phyloP scores from a whole-genome alignment of 169 alveolate genomes.

The Plasmodium gonderi region DNA sequence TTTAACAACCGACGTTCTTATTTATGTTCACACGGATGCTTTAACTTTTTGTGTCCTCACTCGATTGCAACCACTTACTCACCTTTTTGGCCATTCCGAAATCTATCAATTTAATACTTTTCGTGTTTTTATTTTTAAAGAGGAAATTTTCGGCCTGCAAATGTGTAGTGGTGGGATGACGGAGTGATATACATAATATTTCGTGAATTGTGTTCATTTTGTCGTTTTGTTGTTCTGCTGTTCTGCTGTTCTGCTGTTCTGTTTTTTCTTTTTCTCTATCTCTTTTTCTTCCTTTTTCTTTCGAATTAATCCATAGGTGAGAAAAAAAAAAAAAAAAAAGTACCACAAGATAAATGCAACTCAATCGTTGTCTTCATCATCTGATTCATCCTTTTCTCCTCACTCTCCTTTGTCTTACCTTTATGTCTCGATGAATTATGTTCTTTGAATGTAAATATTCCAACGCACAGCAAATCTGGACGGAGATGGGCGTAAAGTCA shows the following conservation, averaged over 20 bases:
- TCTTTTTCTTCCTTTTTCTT: not conserved
- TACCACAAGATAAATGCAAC: too few relatives aligned
- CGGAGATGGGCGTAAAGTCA: slow-evolving; percentile 62
- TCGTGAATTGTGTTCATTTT: too few relatives aligned
- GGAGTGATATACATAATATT: too few relatives aligned
- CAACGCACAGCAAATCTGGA: slow-evolving; percentile 82
- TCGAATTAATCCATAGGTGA: too few relatives aligned
- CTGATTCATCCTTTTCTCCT: not conserved
- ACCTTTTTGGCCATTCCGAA: slow-evolving; percentile 84
- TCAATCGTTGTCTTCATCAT: too few relatives aligned
- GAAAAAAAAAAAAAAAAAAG: too few relatives aligned
- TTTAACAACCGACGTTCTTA: too few relatives aligned
- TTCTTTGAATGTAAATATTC: slow-evolving; percentile 80
- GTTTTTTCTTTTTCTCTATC: too few relatives aligned
- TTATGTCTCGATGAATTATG: slow-evolving; percentile 86
- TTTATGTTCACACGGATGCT: not conserved
- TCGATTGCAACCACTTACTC: not conserved
- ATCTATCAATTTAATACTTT: slow-evolving; percentile 78
- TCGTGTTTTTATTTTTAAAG: slow-evolving; percentile 63
- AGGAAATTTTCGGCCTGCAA: slow-evolving; percentile 58
- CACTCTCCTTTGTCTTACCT: slow-evolving; percentile 47
- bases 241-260: too few relatives aligned
- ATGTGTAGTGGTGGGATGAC: too few relatives aligned
- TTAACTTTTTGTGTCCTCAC: not conserved
- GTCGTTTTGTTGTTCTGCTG: too few relatives aligned